These are phyloP conservation scores for Zoysia pacifica DNA, from an alignment of 176 grass and related monocot species.

Conservation along the genomic window DNA sequence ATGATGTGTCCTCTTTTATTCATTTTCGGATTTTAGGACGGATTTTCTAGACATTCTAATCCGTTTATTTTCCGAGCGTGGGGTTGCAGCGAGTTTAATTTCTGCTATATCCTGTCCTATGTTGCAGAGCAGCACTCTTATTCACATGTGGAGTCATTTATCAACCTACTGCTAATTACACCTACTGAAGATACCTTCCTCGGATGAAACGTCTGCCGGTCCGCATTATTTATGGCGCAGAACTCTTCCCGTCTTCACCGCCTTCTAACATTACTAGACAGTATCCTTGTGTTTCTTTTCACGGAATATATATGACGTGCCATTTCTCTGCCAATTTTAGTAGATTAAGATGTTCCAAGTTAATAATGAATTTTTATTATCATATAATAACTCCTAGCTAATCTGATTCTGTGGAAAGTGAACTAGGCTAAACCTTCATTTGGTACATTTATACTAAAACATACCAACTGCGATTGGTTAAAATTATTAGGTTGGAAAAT, in stretches of 20 bases:
- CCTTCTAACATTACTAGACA: slow-evolving; percentile 93
- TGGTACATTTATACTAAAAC: background rate
- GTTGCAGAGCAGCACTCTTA: slow-evolving; percentile 2
- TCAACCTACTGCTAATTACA: background rate
- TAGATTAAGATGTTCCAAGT: background rate
- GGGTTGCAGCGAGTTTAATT: background rate
- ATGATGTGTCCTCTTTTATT: background rate
- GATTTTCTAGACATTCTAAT: background rate
- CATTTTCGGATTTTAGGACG: background rate
- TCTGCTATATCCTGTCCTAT: background rate
- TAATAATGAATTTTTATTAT: background rate
- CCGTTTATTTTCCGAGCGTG: background rate
- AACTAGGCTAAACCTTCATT: background rate
- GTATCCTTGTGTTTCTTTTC: slow-evolving; percentile 57
- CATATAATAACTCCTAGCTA: background rate
- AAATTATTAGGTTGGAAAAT: background rate
- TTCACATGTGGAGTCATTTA: slow-evolving; percentile 9
- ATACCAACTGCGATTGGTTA: background rate
- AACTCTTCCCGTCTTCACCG: slow-evolving; percentile 94
- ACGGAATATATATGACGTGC: background rate
- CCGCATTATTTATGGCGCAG: slow-evolving; percentile 67
- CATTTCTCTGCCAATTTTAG: background rate
- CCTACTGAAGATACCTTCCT: slow-evolving; percentile 14
- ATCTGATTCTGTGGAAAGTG: background rate
- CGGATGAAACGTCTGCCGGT: slow-evolving; percentile 49